A percentile compares a stretch with the other conserved stretches of the same genome.
These are phyloP conservation scores for Hyaloperonospora brassicae DNA, from an alignment of 352 stramenopile species.

Conservation along the genomic window DNA sequence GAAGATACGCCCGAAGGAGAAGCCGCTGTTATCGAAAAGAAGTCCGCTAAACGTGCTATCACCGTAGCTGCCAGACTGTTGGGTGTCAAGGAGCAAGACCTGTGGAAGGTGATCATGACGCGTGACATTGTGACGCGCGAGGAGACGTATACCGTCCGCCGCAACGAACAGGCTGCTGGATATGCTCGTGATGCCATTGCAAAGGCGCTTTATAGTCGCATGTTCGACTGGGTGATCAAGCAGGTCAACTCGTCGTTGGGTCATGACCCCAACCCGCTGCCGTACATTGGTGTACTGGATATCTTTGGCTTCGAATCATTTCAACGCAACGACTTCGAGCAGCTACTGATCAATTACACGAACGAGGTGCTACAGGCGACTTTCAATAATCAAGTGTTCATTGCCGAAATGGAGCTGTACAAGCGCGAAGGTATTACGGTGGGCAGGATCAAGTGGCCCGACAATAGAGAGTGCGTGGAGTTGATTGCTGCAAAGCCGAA, in stretches of 20 bases:
- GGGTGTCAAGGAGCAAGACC: conserved; percentile 48
- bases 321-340: conserved; percentile 87
- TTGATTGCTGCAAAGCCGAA: conserved; percentile 78
- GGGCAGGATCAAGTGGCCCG: conserved; percentile 84
- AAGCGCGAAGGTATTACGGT: conserved; percentile 87
- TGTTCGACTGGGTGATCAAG: conserved; percentile 91
- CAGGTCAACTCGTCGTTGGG: conserved; percentile 86
- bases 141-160: conserved; percentile 75
- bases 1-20: conserved; percentile 79
- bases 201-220: conserved; percentile 89
- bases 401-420: conserved; percentile 86
- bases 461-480: conserved; percentile 89
- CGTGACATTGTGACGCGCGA: conserved; percentile 81
- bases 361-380: conserved; percentile 83
- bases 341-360: conserved; percentile 88
- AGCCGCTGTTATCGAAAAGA: conserved; percentile 65
- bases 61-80: conserved; percentile 49
- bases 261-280: conserved; percentile 65
- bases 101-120: conserved; percentile 80
- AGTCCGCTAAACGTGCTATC: conserved; percentile 54
- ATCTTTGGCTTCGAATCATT: conserved; percentile 90
- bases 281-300: conserved; percentile 88
- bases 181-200: conserved; percentile 89
- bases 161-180: conserved; percentile 69
- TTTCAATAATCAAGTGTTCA: conserved; percentile 88